Percentiles rank a stretch among this genome's conserved stretches.
Conservation (phyloP, 2,329 filamentous ascomycete species). For the Curvularia sp. region DNA sequence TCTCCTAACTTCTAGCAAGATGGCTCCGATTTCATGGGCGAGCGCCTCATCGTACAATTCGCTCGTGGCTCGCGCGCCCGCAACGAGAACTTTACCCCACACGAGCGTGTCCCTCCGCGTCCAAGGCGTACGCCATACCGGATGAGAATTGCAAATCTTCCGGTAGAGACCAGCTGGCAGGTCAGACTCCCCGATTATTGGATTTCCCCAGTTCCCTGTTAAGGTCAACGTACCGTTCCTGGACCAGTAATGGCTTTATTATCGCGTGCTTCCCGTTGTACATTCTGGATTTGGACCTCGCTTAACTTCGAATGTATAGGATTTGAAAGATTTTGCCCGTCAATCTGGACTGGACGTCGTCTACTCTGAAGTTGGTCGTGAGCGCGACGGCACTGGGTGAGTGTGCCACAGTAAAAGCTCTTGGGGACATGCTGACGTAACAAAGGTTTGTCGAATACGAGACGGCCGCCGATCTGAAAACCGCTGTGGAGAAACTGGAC, state of each 20-base stretch:
- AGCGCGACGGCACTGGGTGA: conserved; percentile 90
- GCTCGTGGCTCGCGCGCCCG: conserved; percentile 80
- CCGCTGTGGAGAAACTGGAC: conserved; percentile 94
- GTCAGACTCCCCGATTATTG: conserved; percentile 74
- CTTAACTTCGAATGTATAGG: conserved; percentile 89
- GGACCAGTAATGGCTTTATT: conserved; percentile 49
- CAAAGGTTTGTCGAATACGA: conserved; percentile 96
- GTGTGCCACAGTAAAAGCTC: conserved; percentile 46
- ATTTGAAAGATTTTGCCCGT: conserved; percentile 98
- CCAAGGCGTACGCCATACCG: conserved; percentile 93
- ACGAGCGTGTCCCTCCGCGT: conserved; percentile 74
- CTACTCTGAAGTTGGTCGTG: conserved; percentile 94
- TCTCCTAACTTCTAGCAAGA: conserved; percentile 62
- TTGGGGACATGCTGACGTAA: conserved; percentile 17
- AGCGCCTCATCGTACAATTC: conserved; percentile 97
- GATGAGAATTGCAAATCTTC: conserved; percentile 97
- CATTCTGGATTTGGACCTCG: conserved; percentile 58
- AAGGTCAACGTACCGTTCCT: conserved; percentile 50
- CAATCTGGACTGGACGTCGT: conserved; percentile 97
- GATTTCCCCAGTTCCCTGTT: conserved; percentile 53
- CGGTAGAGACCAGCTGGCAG: conserved; percentile 99
- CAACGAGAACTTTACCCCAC: conserved; percentile 68
- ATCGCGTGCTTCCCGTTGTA: conserved; percentile 41
- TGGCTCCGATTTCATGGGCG: conserved; percentile 97
- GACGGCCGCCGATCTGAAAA: conserved; percentile 85